Conservation (phyloP, 2,329 filamentous ascomycete genomes). For the Waltergamsia citrina region DNA sequence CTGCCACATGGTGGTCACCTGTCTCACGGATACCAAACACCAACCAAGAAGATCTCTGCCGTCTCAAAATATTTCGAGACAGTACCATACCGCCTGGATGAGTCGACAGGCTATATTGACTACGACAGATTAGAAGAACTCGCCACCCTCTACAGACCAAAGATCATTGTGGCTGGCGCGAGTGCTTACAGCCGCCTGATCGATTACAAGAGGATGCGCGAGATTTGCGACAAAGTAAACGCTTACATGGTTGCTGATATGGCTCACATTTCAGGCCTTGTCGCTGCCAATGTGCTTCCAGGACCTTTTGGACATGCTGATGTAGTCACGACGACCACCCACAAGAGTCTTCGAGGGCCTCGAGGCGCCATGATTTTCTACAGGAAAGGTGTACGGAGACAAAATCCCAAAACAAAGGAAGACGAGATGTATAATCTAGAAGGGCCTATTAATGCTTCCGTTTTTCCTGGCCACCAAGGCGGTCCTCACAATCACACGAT, state of each 20-base stretch:
- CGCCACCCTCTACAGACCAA: slow-evolving; percentile 83
- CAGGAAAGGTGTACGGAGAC: slow-evolving; percentile 79
- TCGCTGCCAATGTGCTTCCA: slow-evolving; percentile 85
- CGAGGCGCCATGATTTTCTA: slow-evolving; percentile 98
- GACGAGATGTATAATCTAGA: slow-evolving; percentile 87
- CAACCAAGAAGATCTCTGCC: slow-evolving; percentile 90
- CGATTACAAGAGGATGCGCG: slow-evolving; percentile 86
- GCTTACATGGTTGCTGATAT: slow-evolving; percentile 94
- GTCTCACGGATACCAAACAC: slow-evolving; percentile 94
- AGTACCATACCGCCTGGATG: slow-evolving; percentile 84
- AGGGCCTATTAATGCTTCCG: slow-evolving; percentile 85
- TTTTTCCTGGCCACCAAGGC: slow-evolving; percentile 97
- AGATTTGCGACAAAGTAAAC: slow-evolving; percentile 83
- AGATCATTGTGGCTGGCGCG: slow-evolving; percentile 89
- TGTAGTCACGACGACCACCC: slow-evolving; percentile 94
- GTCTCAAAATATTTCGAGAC: slow-evolving; percentile 99
- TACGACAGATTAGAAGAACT: slow-evolving; percentile 86
- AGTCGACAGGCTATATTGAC: slow-evolving; percentile 87
- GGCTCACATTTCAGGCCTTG: slow-evolving; percentile 91
- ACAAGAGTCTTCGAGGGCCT: slow-evolving; percentile 93
- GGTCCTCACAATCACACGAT: slow-evolving; percentile 99
- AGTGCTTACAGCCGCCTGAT: slow-evolving; percentile 95
- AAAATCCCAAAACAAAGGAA: slow-evolving; percentile 77
- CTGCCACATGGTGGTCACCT: slow-evolving; percentile 93
- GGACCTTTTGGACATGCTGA: slow-evolving; percentile 85